A percentile compares a stretch with the other conserved stretches of the same genome.
Conservation (phyloP, 140 eudicot species). For the Cichorium intybus region DNA sequence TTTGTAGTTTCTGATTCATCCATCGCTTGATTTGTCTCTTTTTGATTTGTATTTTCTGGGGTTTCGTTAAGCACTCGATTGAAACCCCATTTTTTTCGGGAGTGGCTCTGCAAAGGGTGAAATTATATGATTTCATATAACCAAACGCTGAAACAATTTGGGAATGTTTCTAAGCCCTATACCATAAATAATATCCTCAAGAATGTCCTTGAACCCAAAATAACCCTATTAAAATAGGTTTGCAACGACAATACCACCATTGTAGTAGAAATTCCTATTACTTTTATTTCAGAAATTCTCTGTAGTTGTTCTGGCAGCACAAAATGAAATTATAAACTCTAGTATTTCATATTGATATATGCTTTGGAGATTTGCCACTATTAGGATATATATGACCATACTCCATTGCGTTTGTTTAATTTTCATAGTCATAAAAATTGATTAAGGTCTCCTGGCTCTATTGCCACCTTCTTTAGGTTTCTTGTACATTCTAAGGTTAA, state of each 20-base stretch:
- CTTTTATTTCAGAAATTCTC: neutral
- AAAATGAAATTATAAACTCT: neutral
- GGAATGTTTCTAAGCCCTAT: conserved; percentile 3
- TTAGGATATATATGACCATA: neutral
- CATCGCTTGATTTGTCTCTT: neutral
- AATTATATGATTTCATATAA: neutral
- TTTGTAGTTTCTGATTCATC: neutral
- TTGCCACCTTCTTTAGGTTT: too few species aligned
- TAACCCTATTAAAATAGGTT: neutral
- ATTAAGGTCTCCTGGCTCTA: neutral
- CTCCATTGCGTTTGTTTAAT: neutral
- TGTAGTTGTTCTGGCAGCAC: neutral
- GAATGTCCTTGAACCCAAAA: neutral
- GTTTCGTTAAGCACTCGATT: conserved; percentile 1
- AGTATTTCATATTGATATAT: neutral
- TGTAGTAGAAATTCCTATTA: neutral
- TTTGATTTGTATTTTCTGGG: neutral
- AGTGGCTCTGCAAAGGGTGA: neutral
- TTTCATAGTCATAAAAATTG: neutral
- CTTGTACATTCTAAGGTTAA: too few species aligned
- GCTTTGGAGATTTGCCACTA: neutral
- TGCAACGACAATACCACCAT: neutral
- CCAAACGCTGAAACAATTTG: neutral
- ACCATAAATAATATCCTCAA: neutral
- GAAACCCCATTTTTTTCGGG: neutral